Conservation (phyloP, 345 rosid species). For the Acer negundo region DNA sequence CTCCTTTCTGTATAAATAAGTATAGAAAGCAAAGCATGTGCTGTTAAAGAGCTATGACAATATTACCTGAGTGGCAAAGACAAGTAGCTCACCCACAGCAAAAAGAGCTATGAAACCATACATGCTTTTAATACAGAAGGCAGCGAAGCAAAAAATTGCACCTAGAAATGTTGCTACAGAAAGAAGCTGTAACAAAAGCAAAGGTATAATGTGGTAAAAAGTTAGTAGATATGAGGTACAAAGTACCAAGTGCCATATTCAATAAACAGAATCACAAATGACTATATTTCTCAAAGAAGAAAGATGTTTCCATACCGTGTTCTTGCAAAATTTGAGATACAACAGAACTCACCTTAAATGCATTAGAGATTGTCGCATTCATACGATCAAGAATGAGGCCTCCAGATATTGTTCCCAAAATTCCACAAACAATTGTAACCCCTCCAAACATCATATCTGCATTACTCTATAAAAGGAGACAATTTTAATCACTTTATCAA, state of each 20-base stretch:
- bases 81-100: slow-evolving; percentile 80
- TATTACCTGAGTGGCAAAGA: slow-evolving; percentile 94
- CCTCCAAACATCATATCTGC: slow-evolving; percentile 97
- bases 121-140: slow-evolving; percentile 78
- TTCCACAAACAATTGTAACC: slow-evolving; percentile 81
- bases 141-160: slow-evolving; percentile 74
- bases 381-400: slow-evolving; percentile 75
- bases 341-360: slow-evolving; percentile 71
- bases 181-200: slow-evolving; percentile 63
- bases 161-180: slow-evolving; percentile 76
- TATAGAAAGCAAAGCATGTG: slow-evolving; percentile 6
- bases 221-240: not conserved
- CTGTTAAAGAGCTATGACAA: not conserved
- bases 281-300: not conserved
- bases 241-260: not conserved
- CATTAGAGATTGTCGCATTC: slow-evolving; percentile 72
- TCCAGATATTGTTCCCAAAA: slow-evolving; percentile 83
- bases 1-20: not conserved
- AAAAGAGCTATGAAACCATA: slow-evolving; percentile 75
- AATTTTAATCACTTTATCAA: slow-evolving; percentile 16
- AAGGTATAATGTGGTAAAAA: slow-evolving; percentile 10
- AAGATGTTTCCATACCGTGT: not conserved
- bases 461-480: slow-evolving; percentile 43
- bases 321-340: not conserved
- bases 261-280: not conserved